phyloP scores from a whole-genome alignment of 495 filamentous ascomycete species.

The Jackrogersella multiformis region DNA sequence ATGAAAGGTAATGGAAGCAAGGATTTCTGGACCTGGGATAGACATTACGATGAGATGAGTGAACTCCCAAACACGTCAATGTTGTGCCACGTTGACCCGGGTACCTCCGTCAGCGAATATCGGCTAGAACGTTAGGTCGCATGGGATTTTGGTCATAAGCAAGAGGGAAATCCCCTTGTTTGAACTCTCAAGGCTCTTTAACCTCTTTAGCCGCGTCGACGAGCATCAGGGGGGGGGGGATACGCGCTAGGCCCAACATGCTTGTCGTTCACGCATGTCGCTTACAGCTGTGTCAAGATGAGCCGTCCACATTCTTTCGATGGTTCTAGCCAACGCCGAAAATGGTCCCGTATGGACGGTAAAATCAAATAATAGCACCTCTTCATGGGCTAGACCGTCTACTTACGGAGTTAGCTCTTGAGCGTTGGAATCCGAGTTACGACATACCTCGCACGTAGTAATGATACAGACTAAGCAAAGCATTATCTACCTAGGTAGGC shows the following conservation, averaged over 20 bases:
- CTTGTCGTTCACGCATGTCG: slow-evolving; percentile 21
- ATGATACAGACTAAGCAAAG: neutral
- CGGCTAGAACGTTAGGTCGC: slow-evolving; percentile 22
- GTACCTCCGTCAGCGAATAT: slow-evolving; percentile 20
- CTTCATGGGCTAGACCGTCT: slow-evolving; percentile 25
- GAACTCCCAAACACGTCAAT: slow-evolving; percentile 26
- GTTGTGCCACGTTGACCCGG: slow-evolving; percentile 23
- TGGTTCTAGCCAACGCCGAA: slow-evolving; percentile 14
- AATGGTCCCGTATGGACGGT: slow-evolving; percentile 1
- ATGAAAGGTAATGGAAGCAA: neutral
- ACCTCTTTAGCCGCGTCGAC: slow-evolving; percentile 47
- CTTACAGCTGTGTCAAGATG: slow-evolving; percentile 17
- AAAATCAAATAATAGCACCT: neutral
- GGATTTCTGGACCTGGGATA: slow-evolving; percentile 3
- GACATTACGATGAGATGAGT: neutral
- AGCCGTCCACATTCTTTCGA: slow-evolving; percentile 22
- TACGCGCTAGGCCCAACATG: slow-evolving; percentile 23
- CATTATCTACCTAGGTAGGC: slow-evolving; percentile 12
- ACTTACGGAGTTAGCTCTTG: slow-evolving; percentile 11
- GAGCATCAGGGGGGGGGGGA: slow-evolving; percentile 34
- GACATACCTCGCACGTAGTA: neutral
- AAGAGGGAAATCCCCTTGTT: slow-evolving; percentile 21
- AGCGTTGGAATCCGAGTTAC: neutral
- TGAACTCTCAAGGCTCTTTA: slow-evolving; percentile 36
- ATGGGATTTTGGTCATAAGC: slow-evolving; percentile 16